Conservation (phyloP, 2,329 filamentous ascomycete genomes). For the Thermothelomyces thermophilus region DNA sequence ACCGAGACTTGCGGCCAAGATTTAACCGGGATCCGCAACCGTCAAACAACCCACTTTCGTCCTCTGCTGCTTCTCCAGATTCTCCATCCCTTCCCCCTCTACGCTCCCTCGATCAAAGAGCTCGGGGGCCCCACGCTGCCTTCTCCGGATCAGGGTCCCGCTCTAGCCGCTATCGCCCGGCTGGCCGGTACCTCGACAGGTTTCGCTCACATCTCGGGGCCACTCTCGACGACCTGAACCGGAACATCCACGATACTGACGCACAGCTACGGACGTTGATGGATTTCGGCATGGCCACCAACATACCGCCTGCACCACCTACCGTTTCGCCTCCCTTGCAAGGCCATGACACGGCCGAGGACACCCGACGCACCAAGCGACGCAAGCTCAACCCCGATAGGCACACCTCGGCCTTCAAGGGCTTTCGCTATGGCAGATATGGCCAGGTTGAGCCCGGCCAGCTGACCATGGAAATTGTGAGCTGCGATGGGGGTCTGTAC, state of each 20-base stretch:
- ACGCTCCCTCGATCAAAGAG: constrained; percentile 30
- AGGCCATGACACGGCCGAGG: constrained; percentile 37
- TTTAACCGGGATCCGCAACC: constrained; percentile 31
- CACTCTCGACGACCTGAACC: constrained; percentile 34
- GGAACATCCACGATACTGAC: constrained; percentile 38
- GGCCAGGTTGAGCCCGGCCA: constrained; percentile 80
- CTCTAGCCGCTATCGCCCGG: constrained; percentile 22
- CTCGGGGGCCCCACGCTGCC: constrained; percentile 24
- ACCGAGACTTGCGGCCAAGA: constrained; percentile 31
- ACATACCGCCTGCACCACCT: constrained; percentile 30
- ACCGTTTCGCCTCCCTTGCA: constrained; percentile 32
- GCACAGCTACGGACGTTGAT: constrained; percentile 39
- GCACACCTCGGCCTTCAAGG: constrained; percentile 41
- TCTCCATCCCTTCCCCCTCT: constrained; percentile 34
- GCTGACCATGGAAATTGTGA: constrained; percentile 79
- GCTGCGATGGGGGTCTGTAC: constrained; percentile 76
- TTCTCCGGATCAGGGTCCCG: constrained; percentile 22
- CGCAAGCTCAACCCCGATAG: constrained; percentile 64
- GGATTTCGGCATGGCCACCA: constrained; percentile 27
- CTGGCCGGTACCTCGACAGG: constrained; percentile 28
- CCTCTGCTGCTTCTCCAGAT: constrained; percentile 14
- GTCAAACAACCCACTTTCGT: constrained; percentile 21
- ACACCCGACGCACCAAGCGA: constrained; percentile 55
- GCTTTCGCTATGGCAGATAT: constrained; percentile 75
- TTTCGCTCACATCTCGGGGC: constrained; percentile 20